phyloP scores from a whole-genome alignment of 176 grass and related monocot genomes.

The Thalia dealbata region DNA sequence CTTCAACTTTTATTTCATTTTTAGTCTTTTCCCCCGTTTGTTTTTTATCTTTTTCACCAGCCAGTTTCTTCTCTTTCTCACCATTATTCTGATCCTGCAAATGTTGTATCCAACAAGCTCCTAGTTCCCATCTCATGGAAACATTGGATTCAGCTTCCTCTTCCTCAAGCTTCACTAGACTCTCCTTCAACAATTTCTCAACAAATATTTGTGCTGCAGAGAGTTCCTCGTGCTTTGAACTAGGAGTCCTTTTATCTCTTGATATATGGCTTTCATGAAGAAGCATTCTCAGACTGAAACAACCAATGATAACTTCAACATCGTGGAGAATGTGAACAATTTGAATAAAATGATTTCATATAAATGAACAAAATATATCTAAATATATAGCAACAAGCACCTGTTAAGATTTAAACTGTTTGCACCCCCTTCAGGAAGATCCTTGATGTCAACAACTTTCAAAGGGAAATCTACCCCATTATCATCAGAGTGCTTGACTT shows the following conservation, averaged over 20 bases:
- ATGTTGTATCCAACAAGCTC: constrained; percentile 99
- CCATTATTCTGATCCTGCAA: constrained; percentile 92
- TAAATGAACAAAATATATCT: constrained; percentile 22
- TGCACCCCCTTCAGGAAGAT: constrained; percentile 93
- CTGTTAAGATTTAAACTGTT: constrained; percentile 95
- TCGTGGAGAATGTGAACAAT: constrained; percentile 9
- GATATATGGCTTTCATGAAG: constrained; percentile 54
- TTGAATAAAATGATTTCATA: constrained; percentile 12
- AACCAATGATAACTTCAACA: constrained; percentile 21
- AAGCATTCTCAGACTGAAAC: constrained; percentile 91
- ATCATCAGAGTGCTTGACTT: constrained; percentile 60
- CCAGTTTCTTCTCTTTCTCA: constrained; percentile 85
- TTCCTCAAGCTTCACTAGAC: constrained; percentile 57
- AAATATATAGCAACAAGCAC: constrained; percentile 32
- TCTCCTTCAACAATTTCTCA: constrained; percentile 65
- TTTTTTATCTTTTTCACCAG: constrained; percentile 76
- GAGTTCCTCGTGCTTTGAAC: constrained; percentile 71
- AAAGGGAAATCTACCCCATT: constrained; percentile 37
- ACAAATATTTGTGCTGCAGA: constrained; percentile 51
- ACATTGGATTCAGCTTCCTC: constrained; percentile 39
- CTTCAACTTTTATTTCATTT: constrained; percentile 76
- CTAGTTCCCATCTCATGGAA: constrained; percentile 96
- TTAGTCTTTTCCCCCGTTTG: constrained; percentile 45
- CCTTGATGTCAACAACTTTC: constrained; percentile 48
- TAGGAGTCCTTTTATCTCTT: constrained; percentile 63